Evolutionary conservation across 176 grass and related monocot genomes (phyloP).

Genomic region (Pharus latifolius): DNA sequence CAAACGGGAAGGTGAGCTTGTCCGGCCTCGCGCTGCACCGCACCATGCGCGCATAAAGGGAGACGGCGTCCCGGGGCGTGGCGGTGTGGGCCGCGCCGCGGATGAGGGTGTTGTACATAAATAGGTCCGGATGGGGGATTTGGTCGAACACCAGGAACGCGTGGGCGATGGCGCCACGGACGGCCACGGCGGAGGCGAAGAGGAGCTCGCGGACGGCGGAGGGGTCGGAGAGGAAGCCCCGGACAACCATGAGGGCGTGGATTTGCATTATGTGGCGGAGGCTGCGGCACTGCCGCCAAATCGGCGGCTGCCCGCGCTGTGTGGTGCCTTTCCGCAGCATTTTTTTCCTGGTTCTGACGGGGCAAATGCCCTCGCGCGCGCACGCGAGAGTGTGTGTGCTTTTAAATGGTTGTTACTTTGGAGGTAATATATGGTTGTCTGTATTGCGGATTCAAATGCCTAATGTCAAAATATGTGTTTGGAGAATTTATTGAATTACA

Average conservation of each 20-base stretch:
- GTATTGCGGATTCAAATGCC: too few relatives aligned
- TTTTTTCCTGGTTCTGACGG: not conserved
- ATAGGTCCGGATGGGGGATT: slow-evolving; percentile 64
- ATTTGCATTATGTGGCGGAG: slow-evolving; percentile 71
- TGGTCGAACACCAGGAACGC: slow-evolving; percentile 66
- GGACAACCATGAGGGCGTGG: slow-evolving; percentile 54
- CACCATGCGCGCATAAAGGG: slow-evolving; percentile 43
- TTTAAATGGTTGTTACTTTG: too few relatives aligned
- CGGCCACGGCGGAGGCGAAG: slow-evolving; percentile 38
- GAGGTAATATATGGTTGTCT: too few relatives aligned
- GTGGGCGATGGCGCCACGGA: slow-evolving; percentile 42
- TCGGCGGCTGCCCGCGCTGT: slow-evolving; percentile 36
- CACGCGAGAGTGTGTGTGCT: too few relatives aligned
- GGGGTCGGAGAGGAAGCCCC: slow-evolving; percentile 59
- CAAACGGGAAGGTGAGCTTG: slow-evolving; percentile 79
- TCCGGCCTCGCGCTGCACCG: slow-evolving; percentile 35
- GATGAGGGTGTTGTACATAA: slow-evolving; percentile 93
- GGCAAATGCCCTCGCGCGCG: not conserved
- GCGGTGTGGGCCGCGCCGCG: slow-evolving; percentile 51
- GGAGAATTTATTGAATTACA: too few relatives aligned
- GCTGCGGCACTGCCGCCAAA: slow-evolving; percentile 60
- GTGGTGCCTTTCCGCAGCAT: slow-evolving; percentile 71
- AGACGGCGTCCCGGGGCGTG: slow-evolving; percentile 41
- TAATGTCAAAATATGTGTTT: too few relatives aligned
- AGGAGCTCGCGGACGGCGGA: slow-evolving; percentile 66